Evolutionary conservation across 305 asterid genomes (phyloP).

Genomic region (Solanum hybrid): DNA sequence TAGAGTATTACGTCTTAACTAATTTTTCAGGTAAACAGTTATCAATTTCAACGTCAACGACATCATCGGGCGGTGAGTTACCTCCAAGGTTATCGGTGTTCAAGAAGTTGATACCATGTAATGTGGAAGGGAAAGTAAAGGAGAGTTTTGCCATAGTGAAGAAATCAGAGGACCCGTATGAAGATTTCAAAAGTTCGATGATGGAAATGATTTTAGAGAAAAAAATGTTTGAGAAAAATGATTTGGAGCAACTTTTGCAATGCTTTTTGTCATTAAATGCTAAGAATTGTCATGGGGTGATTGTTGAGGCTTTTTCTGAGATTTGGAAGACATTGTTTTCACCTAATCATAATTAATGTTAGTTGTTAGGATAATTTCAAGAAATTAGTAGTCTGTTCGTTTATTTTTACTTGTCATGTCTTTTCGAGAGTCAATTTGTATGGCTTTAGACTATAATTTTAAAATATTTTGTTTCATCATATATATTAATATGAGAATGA

Average conservation of each 20-base stretch:
- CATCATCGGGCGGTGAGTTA: slow-evolving; percentile 19
- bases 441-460: neutral
- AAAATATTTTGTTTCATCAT: neutral
- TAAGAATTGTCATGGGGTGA: slow-evolving; percentile 38
- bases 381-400: neutral
- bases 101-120: slow-evolving; percentile 40
- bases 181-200: slow-evolving; percentile 77
- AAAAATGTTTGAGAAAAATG: slow-evolving; percentile 52
- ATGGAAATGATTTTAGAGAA: slow-evolving; percentile 80
- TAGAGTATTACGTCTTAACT: neutral
- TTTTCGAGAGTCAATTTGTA: neutral
- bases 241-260: slow-evolving; percentile 54
- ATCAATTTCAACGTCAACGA: neutral
- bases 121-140: slow-evolving; percentile 57
- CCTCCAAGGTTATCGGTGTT: slow-evolving; percentile 55
- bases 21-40: neutral
- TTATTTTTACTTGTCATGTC: neutral
- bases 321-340: slow-evolving; percentile 47
- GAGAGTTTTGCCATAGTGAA: slow-evolving; percentile 75
- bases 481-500: neutral
- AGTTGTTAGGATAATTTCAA: neutral
- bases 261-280: slow-evolving; percentile 64
- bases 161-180: slow-evolving; percentile 52
- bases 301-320: slow-evolving; percentile 49
- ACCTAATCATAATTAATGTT: neutral